phyloP scores from a whole-genome alignment of 148 eudicot species.

The Camellia granthamiana region DNA sequence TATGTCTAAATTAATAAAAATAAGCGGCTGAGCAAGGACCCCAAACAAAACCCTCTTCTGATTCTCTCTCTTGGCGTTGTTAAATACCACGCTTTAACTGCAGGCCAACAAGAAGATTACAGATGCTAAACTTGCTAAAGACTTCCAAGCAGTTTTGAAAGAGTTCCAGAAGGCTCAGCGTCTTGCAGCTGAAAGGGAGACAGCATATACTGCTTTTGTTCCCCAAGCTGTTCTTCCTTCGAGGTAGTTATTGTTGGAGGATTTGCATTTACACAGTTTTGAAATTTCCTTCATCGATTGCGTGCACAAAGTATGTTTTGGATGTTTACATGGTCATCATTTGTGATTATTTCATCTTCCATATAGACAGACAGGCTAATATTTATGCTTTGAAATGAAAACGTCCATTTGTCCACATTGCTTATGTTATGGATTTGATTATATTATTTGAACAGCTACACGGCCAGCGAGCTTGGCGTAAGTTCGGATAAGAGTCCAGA shows the following conservation, averaged over 20 bases:
- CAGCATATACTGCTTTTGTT: slow-evolving; percentile 32
- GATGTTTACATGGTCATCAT: neutral
- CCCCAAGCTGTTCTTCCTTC: slow-evolving; percentile 29
- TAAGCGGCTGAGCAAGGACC: neutral
- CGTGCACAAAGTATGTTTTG: neutral
- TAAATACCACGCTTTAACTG: slow-evolving; percentile 1
- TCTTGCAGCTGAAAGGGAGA: slow-evolving; percentile 42
- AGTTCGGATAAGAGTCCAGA: slow-evolving; percentile 18
- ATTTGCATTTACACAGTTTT: neutral
- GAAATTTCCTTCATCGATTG: neutral
- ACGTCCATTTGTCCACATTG: neutral
- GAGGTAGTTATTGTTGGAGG: slow-evolving; percentile 17
- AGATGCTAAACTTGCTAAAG: slow-evolving; percentile 42
- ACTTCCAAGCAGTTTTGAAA: slow-evolving; percentile 36
- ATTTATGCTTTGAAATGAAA: neutral
- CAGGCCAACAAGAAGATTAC: slow-evolving; percentile 37
- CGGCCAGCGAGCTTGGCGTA: slow-evolving; percentile 12
- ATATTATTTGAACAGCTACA: slow-evolving; percentile 16
- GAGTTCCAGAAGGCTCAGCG: slow-evolving; percentile 41
- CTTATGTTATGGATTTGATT: slow-evolving; percentile 2
- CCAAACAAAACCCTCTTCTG: neutral
- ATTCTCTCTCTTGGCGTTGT: neutral
- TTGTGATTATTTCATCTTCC: neutral
- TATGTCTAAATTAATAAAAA: neutral
- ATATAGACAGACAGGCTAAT: neutral